Evolutionary conservation across 176 grass and related monocot species (phyloP).

Genomic region (Triticum timopheevii): DNA sequence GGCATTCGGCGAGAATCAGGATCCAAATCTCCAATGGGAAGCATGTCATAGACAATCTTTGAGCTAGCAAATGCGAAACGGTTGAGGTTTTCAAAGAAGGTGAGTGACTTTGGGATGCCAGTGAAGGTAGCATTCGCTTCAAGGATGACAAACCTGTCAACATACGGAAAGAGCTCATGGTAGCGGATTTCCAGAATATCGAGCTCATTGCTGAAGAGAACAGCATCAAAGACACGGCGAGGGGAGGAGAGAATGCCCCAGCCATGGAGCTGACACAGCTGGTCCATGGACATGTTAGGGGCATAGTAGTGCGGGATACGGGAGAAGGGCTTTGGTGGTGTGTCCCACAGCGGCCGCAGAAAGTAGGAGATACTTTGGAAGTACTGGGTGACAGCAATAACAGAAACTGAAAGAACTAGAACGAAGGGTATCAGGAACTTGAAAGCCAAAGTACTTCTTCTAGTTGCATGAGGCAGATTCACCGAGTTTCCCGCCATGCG

Average conservation of each 20-base stretch:
- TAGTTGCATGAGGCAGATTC: not conserved
- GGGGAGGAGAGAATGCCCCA: constrained; percentile 64
- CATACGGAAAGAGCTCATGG: constrained; percentile 65
- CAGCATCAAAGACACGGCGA: constrained; percentile 75
- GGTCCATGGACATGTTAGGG: constrained; percentile 51
- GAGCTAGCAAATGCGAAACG: constrained; percentile 58
- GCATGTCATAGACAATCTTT: constrained; percentile 74
- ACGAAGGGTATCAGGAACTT: constrained; percentile 41
- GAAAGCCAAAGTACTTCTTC: constrained; percentile 18
- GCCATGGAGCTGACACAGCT: constrained; percentile 78
- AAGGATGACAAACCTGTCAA: constrained; percentile 80
- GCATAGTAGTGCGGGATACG: constrained; percentile 84
- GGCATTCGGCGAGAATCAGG: constrained; percentile 33
- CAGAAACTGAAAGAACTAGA: constrained; percentile 45
- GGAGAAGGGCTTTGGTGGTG: constrained; percentile 67
- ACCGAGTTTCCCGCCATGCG: constrained; percentile 44
- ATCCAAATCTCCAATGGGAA: constrained; percentile 41
- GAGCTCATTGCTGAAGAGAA: constrained; percentile 90
- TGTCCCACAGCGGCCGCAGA: constrained; percentile 88
- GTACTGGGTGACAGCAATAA: constrained; percentile 43
- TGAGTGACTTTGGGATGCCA: constrained; percentile 60
- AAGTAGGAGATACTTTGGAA: constrained; percentile 75
- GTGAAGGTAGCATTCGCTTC: constrained; percentile 94
- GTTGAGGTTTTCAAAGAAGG: constrained; percentile 51
- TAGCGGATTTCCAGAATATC: constrained; percentile 89